Evolutionary conservation across 2,329 filamentous ascomycete genomes (phyloP).

Genomic region (Sclerotinia sclerotiorum): DNA sequence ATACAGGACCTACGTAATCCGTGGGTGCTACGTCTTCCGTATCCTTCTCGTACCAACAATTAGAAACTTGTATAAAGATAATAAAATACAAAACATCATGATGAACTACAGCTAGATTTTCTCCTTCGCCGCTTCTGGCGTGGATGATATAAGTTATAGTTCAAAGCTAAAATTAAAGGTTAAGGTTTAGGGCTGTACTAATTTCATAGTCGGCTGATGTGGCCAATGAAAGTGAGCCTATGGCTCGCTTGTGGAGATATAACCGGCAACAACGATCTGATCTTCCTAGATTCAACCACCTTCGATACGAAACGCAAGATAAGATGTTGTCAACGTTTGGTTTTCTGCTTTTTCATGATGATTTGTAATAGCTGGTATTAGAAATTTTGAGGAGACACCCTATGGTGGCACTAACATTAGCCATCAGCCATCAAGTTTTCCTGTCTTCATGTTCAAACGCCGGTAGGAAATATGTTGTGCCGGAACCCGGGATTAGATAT

Average conservation of each 20-base stretch:
- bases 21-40: too few species aligned
- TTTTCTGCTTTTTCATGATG: background rate
- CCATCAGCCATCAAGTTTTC: too few species aligned
- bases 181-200: background rate
- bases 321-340: too few species aligned
- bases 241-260: background rate
- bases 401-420: rapidly evolving
- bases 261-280: background rate
- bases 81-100: too few species aligned
- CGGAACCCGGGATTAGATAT: too few species aligned
- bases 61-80: too few species aligned
- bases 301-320: background rate
- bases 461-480: background rate
- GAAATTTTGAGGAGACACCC: background rate
- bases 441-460: background rate
- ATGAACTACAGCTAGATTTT: background rate
- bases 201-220: background rate
- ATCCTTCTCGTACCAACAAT: too few species aligned
- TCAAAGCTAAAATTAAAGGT: background rate
- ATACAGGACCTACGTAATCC: too few species aligned
- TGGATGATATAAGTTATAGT: background rate
- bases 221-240: background rate
- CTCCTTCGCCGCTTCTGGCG: background rate
- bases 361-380: too few species aligned
- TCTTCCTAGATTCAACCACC: background rate